Evolutionary conservation across 2,329 filamentous ascomycete genomes (phyloP), one percentile per base, ranked within the genome.

Genomic region (Monascus ruber): DNA sequence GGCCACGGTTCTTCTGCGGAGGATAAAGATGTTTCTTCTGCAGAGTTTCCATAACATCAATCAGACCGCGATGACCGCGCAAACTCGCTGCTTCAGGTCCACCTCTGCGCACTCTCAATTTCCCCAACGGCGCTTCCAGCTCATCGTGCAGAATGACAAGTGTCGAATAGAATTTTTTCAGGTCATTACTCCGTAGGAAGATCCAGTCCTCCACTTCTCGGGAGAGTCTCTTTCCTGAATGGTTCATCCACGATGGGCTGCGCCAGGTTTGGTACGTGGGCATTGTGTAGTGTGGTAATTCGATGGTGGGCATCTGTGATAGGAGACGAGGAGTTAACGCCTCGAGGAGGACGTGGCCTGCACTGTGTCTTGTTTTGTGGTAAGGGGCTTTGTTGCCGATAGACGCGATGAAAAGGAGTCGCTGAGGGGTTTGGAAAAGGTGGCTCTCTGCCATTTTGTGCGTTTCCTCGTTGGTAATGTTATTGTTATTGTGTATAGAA

Each of bases 71-170:
- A 60, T 89, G 84, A 0, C 84, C 84, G 6, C 74, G 72, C 31
- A 77, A 69, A 53, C 81, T 85, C 24, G 56, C 53, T 39, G 71
- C 62, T 37, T 62, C 53, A 1, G 60, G 51, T 2, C 71, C 69
- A 57, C 82, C 85, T 24, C 71, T 69, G 40, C 74, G 74, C 5
- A 85, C 68, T 36, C 69, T 76, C 9, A 94, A 72, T 29, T 72
- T 71, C 0, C 87, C 87, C 2, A 87, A 55, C 2, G 73, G 66
- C 33, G 75, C 71, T 53, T 95, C 88, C 28, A 96, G 64, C 58
- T 96, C 89, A 58, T 96, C 89, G 59, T 96, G 87, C 17, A 96
- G 68, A 8, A 96, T 67, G 0, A 96, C 77, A 10, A 98, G 62
- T 3, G 69, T 64, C 3, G 70, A 48, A 5, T 39, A 38, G 37